Evolutionary conservation across 2,329 filamentous ascomycete genomes (phyloP), one percentile per base, ranked within the genome.

Genomic region (Penicillium sp.): DNA sequence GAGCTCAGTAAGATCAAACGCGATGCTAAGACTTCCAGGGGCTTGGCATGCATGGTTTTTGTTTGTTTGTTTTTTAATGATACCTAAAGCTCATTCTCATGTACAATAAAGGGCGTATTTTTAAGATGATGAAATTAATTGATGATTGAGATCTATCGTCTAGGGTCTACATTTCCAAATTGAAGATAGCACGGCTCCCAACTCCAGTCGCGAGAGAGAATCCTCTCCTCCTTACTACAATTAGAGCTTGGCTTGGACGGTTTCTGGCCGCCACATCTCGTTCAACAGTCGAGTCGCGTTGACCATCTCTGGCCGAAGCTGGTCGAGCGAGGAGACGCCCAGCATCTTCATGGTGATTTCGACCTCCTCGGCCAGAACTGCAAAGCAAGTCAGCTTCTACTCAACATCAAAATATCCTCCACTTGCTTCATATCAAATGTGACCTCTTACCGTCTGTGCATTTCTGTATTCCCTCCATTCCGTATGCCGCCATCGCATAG

Each of bases 1-100:
- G 78, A 7, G 56, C 64, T 4, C 66, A 68, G 51, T 70, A 47
- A 61, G 9, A 17, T 21, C 17, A 3, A 18, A 27, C 3, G 8
- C 7, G 9, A 4, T 24, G 12, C 9, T 9, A 6, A 17, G 18
- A 7, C 10, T 40, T 26, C 21, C 3, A 26, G 10, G 36, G 8
- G 18, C 7, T 1, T 40, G 36, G 3, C n/a, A 26, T 26, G 23
- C n/a, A 3, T 26, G 13, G 26, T 17, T 21, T 8, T n/a, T 21
- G n/a, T n/a, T n/a, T n/a, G n/a, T n/a, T n/a, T n/a, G n/a, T 18
- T 21, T 32, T 20, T 32, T 21, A 18, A 53, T 20, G 42, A 41
- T 46, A 47, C 42, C 44, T 40, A 18, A 13, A 29, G 18, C 39
- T 42, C 23, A 17, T 17, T 42, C n/a, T 12, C n/a, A 12, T 42